Conservation (phyloP, 2,329 filamentous ascomycete species). For the Phoma herbarum region DNA sequence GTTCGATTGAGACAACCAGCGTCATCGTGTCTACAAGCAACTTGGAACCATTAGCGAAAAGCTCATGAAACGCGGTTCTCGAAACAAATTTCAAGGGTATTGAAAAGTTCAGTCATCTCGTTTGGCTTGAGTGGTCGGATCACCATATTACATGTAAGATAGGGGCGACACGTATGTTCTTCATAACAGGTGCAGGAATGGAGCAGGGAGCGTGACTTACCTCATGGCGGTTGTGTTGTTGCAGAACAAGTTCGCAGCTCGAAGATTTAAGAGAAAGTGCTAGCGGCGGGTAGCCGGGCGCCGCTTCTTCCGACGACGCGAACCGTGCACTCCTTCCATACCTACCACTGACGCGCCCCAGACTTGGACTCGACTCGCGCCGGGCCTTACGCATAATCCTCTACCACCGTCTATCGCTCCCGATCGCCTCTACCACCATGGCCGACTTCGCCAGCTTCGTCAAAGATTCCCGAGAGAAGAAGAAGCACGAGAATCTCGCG, state of each 20-base stretch:
- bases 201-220: slow-evolving; percentile 38
- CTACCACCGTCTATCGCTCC: not conserved
- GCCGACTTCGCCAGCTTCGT: slow-evolving; percentile 40
- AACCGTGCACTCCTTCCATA: slow-evolving; percentile 8
- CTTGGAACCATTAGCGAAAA: slow-evolving; percentile 33
- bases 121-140: slow-evolving; percentile 54
- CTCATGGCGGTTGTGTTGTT: slow-evolving; percentile 36
- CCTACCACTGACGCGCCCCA: slow-evolving; percentile 25
- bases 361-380: slow-evolving; percentile 6
- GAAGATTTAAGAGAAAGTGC: slow-evolving; percentile 27
- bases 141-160: slow-evolving; percentile 51
- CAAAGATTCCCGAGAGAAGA: slow-evolving; percentile 66
- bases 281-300: slow-evolving; percentile 18
- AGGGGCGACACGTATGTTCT: slow-evolving; percentile 53
- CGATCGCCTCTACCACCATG: slow-evolving; percentile 24
- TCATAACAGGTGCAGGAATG: slow-evolving; percentile 34
- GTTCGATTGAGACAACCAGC: not conserved
- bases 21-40: slow-evolving; percentile 8
- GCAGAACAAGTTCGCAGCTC: slow-evolving; percentile 26
- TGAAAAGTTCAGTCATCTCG: slow-evolving; percentile 48
- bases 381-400: slow-evolving; percentile 3
- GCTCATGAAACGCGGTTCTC: slow-evolving; percentile 7
- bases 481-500: slow-evolving; percentile 76
- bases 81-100: slow-evolving; percentile 16
- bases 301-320: slow-evolving; percentile 14